Conservation (phyloP, 139 green algal species). For the Monoraphidium neglectum region DNA sequence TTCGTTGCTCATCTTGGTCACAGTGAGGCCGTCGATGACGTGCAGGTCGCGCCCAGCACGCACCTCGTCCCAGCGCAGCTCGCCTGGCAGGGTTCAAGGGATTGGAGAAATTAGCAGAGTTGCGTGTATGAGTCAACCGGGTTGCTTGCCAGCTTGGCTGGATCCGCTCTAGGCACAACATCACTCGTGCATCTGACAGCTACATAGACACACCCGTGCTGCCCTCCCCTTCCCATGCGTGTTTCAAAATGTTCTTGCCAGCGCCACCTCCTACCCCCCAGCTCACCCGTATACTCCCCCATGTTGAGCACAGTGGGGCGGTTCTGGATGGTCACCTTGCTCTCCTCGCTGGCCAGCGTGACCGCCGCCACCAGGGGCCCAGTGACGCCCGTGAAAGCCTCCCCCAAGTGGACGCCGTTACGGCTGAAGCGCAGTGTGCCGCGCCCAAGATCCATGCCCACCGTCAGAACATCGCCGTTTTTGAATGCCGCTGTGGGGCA, state of each 20-base stretch:
- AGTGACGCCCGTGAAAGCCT: conserved; percentile 49
- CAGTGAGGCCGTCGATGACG: conserved; percentile 61
- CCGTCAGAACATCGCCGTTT: conserved; percentile 64
- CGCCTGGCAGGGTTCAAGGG: no score
- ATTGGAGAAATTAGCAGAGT: no score
- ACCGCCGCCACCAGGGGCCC: conserved; percentile 58
- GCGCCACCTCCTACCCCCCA: no score
- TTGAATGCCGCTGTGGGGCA: conserved; percentile 43
- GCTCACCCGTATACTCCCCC: conserved; percentile 62
- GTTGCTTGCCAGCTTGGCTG: no score
- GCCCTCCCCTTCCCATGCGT: no score
- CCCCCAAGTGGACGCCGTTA: conserved; percentile 53
- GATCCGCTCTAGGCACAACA: no score
- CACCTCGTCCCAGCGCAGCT: conserved; percentile 56
- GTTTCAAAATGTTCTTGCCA: no score
- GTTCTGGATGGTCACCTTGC: conserved; percentile 72
- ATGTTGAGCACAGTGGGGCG: conserved; percentile 65
- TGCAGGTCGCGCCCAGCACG: conserved; percentile 58
- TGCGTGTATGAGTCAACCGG: no score
- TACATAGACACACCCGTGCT: no score
- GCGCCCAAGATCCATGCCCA: conserved; percentile 44
- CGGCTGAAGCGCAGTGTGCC: conserved; percentile 50
- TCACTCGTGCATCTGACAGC: no score
- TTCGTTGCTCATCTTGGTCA: conserved; percentile 64
- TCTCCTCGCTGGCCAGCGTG: conserved; percentile 60